phyloP scores from a whole-genome alignment of 495 filamentous ascomycete genomes.

The Trichoderma erinaceum region DNA sequence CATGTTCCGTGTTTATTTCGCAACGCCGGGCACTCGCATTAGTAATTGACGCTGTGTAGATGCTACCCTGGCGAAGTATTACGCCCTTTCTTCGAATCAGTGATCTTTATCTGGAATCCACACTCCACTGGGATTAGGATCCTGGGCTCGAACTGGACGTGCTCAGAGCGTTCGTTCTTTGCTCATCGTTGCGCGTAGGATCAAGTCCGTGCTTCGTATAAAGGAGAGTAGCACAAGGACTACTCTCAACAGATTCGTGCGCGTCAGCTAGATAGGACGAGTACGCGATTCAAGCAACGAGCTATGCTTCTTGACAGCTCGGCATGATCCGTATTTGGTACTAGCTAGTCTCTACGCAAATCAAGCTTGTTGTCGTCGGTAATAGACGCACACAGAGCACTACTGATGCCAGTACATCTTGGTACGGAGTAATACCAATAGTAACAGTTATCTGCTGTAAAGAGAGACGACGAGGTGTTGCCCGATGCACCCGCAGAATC shows the following conservation, averaged over 20 bases:
- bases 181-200: no score
- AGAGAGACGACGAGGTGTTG: no score
- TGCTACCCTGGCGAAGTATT: not conserved
- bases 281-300: not conserved
- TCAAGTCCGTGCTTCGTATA: no score
- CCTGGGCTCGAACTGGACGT: not conserved
- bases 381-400: no score
- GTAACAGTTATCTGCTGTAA: no score
- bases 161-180: not conserved
- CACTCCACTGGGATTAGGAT: not conserved
- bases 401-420: not conserved
- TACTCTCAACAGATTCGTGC: no score
- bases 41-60: not conserved
- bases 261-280: not conserved
- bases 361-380: not conserved
- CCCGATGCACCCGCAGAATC: no score
- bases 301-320: constrained; percentile 7
- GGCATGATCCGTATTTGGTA: not conserved
- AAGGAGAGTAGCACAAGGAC: no score
- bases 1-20: not conserved
- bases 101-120: not conserved
- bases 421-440: not conserved
- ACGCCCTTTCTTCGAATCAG: not conserved
- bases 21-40: not conserved
- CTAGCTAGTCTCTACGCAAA: not conserved